phyloP scores from a whole-genome alignment of 306 rosid genomes.

The Dalbergia cochinchinensis region DNA sequence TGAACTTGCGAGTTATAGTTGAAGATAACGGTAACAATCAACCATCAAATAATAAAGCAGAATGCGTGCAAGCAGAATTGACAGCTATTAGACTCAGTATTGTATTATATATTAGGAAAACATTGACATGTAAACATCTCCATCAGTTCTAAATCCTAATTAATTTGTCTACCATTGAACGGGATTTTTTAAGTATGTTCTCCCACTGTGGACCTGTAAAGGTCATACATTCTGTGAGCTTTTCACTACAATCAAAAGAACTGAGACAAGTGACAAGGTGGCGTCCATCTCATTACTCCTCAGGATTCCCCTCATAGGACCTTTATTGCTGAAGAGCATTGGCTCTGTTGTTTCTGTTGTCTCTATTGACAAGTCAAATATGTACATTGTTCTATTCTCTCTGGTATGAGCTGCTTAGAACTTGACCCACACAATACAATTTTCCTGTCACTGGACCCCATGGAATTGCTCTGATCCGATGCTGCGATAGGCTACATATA shows the following conservation, averaged over 20 bases:
- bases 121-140: neutral
- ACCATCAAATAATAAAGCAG: conserved; percentile 1
- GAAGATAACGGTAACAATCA: conserved; percentile 6
- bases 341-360: too few species aligned
- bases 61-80: conserved; percentile 8
- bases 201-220: neutral
- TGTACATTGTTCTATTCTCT: conserved; percentile 4
- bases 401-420: neutral
- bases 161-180: conserved; percentile 4
- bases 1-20: conserved; percentile 8
- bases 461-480: conserved; percentile 7
- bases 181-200: neutral
- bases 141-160: conserved; percentile 13
- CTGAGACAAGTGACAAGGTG: neutral
- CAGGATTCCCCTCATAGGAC: neutral
- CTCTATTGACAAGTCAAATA: neutral
- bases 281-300: neutral
- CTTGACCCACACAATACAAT: neutral
- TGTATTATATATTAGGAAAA: neutral
- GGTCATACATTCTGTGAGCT: neutral
- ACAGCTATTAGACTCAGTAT: neutral
- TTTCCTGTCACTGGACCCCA: conserved; percentile 1
- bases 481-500: conserved; percentile 3
- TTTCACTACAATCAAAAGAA: neutral
- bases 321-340: neutral